phyloP scores from a whole-genome alignment of 192 early-diverging fungal genomes.

The Podila epicladia region DNA sequence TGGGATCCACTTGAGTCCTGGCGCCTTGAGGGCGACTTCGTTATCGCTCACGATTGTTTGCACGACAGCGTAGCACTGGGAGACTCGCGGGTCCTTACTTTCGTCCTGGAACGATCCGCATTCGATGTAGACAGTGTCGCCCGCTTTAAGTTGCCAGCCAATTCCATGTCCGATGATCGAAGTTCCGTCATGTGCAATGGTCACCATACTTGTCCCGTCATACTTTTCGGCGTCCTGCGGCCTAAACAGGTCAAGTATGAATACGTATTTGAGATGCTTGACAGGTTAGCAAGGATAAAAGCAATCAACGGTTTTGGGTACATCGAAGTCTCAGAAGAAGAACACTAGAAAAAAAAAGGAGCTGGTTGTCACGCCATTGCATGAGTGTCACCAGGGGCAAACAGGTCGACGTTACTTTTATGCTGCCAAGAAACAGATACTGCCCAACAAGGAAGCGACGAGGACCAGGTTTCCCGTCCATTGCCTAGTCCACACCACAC shows the following conservation, averaged over 20 bases:
- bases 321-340: too few relatives aligned
- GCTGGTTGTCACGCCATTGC: too few relatives aligned
- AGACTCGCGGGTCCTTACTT: conserved; percentile 29
- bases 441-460: too few relatives aligned
- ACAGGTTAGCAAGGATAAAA: neutral
- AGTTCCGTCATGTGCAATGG: conserved; percentile 41
- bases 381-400: too few relatives aligned
- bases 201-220: conserved; percentile 35
- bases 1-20: conserved; percentile 54
- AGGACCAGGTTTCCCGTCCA: too few relatives aligned
- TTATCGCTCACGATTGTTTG: conserved; percentile 34
- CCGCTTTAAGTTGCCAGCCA: conserved; percentile 32
- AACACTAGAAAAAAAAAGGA: too few relatives aligned
- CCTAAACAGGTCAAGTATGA: conserved; percentile 8
- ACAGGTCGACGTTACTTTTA: too few relatives aligned
- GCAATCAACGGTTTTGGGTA: too few relatives aligned
- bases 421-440: too few relatives aligned
- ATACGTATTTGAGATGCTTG: neutral
- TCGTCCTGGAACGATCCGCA: conserved; percentile 40
- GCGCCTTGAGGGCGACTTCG: conserved; percentile 38
- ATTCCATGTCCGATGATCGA: conserved; percentile 36
- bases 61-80: conserved; percentile 49
- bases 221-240: conserved; percentile 49
- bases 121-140: conserved; percentile 54
- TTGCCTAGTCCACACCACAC: too few relatives aligned